Conservation (phyloP, 2,329 filamentous ascomycete species). For the Claviceps maximensis region DNA sequence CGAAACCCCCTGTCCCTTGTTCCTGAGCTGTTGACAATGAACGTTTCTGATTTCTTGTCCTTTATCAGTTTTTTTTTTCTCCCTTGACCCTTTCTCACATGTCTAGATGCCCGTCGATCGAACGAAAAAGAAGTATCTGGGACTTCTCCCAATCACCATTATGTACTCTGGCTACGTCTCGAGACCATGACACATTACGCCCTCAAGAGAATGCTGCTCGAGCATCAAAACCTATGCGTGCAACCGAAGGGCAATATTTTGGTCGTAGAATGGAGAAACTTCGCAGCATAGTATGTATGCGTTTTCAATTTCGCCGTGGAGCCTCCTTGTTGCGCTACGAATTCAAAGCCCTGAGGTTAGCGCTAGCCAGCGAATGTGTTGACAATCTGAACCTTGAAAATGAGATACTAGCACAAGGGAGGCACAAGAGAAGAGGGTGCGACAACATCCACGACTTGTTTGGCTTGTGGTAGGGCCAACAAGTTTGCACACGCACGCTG, state of each 20-base stretch:
- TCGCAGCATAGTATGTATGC: background rate
- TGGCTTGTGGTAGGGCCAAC: background rate
- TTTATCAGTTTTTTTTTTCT: no score
- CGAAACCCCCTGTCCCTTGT: background rate
- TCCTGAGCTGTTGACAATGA: background rate
- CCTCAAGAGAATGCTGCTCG: no score
- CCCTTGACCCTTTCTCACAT: background rate
- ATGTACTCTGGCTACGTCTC: background rate
- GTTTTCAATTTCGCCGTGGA: background rate
- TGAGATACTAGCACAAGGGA: background rate
- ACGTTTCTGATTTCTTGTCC: background rate
- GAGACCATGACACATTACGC: no score
- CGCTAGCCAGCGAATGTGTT: background rate
- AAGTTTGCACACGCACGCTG: background rate
- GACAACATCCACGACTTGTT: background rate
- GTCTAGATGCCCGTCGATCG: background rate
- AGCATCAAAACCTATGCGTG: background rate
- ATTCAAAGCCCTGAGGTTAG: background rate
- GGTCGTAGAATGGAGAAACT: background rate
- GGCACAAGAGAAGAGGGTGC: slow-evolving; percentile 2
- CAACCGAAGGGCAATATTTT: background rate
- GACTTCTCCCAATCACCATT: background rate
- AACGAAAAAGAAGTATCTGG: background rate
- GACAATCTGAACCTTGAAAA: background rate
- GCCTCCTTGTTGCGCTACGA: background rate